A percentile compares a stretch with the other conserved stretches of the same genome.
Evolutionary conservation across 257 asterid genomes (phyloP).

Genomic region (Vinca minor): DNA sequence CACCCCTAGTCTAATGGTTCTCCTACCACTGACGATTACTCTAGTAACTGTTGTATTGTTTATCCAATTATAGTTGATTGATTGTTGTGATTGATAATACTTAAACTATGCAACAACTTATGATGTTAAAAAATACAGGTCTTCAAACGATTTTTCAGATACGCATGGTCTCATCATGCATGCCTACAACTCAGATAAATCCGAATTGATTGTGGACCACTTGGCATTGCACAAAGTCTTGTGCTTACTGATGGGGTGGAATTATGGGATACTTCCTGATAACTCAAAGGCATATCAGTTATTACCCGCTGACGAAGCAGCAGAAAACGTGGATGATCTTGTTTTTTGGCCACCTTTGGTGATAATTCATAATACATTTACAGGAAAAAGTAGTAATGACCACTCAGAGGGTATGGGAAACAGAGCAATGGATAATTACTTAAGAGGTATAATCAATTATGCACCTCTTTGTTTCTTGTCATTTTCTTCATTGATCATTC

Average conservation of each 20-base stretch:
- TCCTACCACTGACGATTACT: background rate
- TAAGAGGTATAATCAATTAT: slow-evolving; percentile 89
- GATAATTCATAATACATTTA: slow-evolving; percentile 74
- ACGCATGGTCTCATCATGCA: slow-evolving; percentile 86
- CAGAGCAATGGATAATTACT: slow-evolving; percentile 84
- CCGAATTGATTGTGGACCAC: slow-evolving; percentile 68
- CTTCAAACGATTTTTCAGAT: slow-evolving; percentile 67
- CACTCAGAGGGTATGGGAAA: slow-evolving; percentile 97
- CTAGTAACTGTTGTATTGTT: background rate
- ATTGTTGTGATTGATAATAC: slow-evolving; percentile 4
- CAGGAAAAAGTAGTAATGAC: slow-evolving; percentile 78
- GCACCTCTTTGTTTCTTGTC: slow-evolving; percentile 27
- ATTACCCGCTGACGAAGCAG: slow-evolving; percentile 64
- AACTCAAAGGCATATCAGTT: slow-evolving; percentile 78
- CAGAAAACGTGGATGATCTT: slow-evolving; percentile 65
- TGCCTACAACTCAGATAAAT: slow-evolving; percentile 57
- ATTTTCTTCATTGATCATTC: slow-evolving; percentile 20
- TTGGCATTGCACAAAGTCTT: slow-evolving; percentile 85
- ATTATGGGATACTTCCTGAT: slow-evolving; percentile 69
- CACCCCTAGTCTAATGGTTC: background rate
- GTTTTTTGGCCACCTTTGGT: slow-evolving; percentile 96
- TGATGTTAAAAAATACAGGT: slow-evolving; percentile 72
- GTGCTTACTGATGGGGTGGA: slow-evolving; percentile 97
- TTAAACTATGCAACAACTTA: slow-evolving; percentile 39
- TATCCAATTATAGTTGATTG: background rate